phyloP scores from a whole-genome alignment of 2,329 filamentous ascomycete species.

The Penicillium sp. region DNA sequence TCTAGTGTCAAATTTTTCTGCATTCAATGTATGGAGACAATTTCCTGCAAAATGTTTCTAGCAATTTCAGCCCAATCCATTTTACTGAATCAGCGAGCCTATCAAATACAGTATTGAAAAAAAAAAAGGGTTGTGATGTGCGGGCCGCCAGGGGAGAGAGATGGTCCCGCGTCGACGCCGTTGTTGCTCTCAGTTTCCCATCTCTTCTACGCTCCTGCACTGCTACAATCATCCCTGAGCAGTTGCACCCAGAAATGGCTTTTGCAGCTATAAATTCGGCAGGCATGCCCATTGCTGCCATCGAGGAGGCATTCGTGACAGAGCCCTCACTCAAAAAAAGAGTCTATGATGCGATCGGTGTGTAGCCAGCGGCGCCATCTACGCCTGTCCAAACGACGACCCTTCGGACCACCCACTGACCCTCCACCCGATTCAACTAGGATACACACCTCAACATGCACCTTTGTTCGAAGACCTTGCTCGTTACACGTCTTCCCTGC shows the following conservation, averaged over 20 bases:
- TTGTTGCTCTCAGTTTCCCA: constrained; percentile 12
- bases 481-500: constrained; percentile 40
- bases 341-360: constrained; percentile 44
- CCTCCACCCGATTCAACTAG: constrained; percentile 21
- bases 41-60: neutral
- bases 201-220: constrained; percentile 14
- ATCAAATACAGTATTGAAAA: neutral
- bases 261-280: constrained; percentile 36
- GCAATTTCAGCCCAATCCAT: neutral
- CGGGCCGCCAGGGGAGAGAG: constrained; percentile 19
- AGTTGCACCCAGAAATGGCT: constrained; percentile 31
- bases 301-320: constrained; percentile 41
- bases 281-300: constrained; percentile 26
- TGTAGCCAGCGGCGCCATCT: constrained; percentile 19
- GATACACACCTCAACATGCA: constrained; percentile 35
- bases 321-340: constrained; percentile 39
- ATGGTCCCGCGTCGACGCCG: constrained; percentile 15
- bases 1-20: constrained; percentile 21
- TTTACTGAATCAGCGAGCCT: neutral
- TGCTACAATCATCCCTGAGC: constrained; percentile 12
- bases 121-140: constrained; percentile 1
- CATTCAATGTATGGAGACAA: neutral
- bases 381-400: constrained; percentile 2
- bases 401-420: constrained; percentile 12
- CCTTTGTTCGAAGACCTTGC: constrained; percentile 50